phyloP scores from a whole-genome alignment of 2,329 filamentous ascomycete genomes.

The Colletotrichum camelliae region DNA sequence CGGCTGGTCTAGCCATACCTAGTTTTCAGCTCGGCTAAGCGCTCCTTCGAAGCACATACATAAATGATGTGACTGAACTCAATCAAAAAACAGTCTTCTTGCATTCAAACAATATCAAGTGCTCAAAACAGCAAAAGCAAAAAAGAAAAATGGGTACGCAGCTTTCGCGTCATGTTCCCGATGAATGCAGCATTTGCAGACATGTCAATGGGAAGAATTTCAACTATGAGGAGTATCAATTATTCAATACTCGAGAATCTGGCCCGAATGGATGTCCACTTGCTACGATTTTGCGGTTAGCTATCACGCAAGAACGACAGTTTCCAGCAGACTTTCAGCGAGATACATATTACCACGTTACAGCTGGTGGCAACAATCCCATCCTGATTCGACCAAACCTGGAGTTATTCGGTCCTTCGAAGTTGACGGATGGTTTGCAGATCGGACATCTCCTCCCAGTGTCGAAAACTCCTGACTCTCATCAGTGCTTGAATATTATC shows the following conservation, averaged over 20 bases:
- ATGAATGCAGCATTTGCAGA: neutral
- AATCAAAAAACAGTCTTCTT: neutral
- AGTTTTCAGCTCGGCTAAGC: neutral
- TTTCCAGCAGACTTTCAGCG: neutral
- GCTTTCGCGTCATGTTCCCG: neutral
- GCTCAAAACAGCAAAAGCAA: neutral
- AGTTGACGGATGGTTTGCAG: neutral
- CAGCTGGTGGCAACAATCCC: neutral
- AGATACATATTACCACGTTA: neutral
- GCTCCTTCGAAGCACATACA: neutral
- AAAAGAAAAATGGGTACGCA: neutral
- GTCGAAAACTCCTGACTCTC: neutral
- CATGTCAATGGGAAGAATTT: neutral
- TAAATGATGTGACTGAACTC: neutral
- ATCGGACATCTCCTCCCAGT: neutral
- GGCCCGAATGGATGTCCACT: neutral
- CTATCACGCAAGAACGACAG: neutral
- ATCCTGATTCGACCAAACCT: neutral
- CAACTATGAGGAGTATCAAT: neutral
- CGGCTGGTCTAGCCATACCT: neutral
- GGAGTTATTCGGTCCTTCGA: neutral
- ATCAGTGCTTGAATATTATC: neutral
- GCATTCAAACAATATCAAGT: neutral
- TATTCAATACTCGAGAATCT: neutral
- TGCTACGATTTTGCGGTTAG: neutral